Conservation (phyloP, 495 filamentous ascomycete species). For the Podospora tetraspora region DNA sequence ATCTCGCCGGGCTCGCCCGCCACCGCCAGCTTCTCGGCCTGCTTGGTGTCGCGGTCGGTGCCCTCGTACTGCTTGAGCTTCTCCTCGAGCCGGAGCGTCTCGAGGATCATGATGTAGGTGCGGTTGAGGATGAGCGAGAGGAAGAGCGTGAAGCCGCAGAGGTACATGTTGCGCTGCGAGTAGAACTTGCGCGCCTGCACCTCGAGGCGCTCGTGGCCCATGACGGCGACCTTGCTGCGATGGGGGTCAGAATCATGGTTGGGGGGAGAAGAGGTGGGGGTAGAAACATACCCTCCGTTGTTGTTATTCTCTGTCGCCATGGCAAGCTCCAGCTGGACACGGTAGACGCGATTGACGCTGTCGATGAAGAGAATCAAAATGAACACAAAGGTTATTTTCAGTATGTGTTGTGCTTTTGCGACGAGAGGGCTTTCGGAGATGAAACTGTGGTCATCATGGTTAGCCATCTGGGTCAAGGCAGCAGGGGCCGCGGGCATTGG, state of each 20-base stretch:
- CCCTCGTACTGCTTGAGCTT: constrained; percentile 83
- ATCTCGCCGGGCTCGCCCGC: constrained; percentile 58
- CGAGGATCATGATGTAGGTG: constrained; percentile 96
- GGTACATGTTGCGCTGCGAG: constrained; percentile 99
- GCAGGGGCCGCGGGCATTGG: neutral
- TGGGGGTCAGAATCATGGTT: constrained; percentile 19
- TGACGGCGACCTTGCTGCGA: constrained; percentile 53
- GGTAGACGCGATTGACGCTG: constrained; percentile 97
- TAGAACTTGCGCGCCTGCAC: constrained; percentile 99
- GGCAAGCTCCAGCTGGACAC: constrained; percentile 84
- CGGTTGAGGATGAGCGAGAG: constrained; percentile 98
- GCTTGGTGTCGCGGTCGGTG: constrained; percentile 66
- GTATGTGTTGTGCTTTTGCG: constrained; percentile 47
- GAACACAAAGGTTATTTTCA: constrained; percentile 95
- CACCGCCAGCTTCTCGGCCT: constrained; percentile 70
- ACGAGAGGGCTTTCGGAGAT: constrained; percentile 76
- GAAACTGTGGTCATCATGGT: constrained; percentile 30
- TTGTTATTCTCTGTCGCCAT: constrained; percentile 45
- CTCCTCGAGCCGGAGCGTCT: constrained; percentile 88
- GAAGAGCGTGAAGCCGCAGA: constrained; percentile 98
- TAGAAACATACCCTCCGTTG: constrained; percentile 25
- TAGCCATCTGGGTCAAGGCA: neutral
- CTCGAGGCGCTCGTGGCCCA: constrained; percentile 90
- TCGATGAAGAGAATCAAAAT: constrained; percentile 97
- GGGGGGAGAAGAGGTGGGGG: constrained; percentile 4